Evolutionary conservation across 805 yeast species (phyloP).

Genomic region (Starmerella bacillaris): DNA sequence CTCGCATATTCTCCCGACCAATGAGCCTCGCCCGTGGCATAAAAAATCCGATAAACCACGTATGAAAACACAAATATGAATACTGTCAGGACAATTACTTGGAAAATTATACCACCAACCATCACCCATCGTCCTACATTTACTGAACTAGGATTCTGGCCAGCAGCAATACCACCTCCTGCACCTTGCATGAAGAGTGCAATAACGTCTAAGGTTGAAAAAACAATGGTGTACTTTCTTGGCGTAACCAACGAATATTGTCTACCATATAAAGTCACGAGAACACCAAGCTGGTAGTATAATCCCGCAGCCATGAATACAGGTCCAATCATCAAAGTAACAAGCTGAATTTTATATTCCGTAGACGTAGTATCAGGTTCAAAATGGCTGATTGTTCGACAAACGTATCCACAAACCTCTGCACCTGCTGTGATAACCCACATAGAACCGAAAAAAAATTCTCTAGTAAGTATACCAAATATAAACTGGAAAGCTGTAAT

Average conservation of each 20-base stretch:
- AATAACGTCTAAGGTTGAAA: slow-evolving; percentile 42
- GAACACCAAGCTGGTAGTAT: slow-evolving; percentile 47
- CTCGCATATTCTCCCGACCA: slow-evolving; percentile 1
- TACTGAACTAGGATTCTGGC: slow-evolving; percentile 19
- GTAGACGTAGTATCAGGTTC: slow-evolving; percentile 14
- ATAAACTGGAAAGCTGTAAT: slow-evolving; percentile 27
- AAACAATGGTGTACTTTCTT: slow-evolving; percentile 38
- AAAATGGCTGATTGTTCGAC: slow-evolving; percentile 33
- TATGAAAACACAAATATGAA: slow-evolving; percentile 35
- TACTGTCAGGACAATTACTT: slow-evolving; percentile 47
- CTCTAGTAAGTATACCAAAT: slow-evolving; percentile 30
- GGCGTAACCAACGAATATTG: slow-evolving; percentile 35
- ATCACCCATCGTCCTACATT: slow-evolving; percentile 38
- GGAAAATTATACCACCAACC: slow-evolving; percentile 59
- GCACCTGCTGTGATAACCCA: slow-evolving; percentile 36
- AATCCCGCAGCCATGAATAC: slow-evolving; percentile 67
- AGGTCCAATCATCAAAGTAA: slow-evolving; percentile 55
- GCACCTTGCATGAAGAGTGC: slow-evolving; percentile 47
- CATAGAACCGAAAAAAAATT: slow-evolving; percentile 40
- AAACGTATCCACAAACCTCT: slow-evolving; percentile 52
- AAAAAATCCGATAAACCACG: slow-evolving; percentile 20
- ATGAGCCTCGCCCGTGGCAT: not conserved
- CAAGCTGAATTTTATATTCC: slow-evolving; percentile 29
- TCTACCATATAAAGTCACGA: slow-evolving; percentile 41
- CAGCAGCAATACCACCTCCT: slow-evolving; percentile 56